Base-by-base conservation (phyloP, 495 filamentous ascomycete species). In the Evansstolkia leycettana region DNA sequence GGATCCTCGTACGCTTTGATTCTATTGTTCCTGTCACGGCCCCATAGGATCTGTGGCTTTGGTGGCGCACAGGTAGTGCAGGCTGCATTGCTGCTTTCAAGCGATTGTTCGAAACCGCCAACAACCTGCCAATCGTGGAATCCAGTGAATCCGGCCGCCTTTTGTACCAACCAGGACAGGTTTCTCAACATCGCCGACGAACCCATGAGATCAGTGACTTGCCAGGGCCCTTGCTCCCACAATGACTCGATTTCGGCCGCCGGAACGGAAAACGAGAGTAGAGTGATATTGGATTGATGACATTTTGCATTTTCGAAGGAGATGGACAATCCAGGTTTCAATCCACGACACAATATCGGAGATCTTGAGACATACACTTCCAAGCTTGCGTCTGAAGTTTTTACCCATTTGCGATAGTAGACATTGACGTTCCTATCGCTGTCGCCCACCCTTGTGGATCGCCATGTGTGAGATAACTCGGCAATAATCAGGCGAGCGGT, bases 401-500 rank as follows among this genome's bases (percentile, higher is more conserved):
- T 33, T 14, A 20, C 10, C 50, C 54, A 55, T 33, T 34, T 45
- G 17, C 52, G 57, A 34, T 45, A 45, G 24, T 46, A 61, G 4
- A 54, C 43, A 12, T 40, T 36, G 28, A 47, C 37, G 26, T 23
- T 39, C 35, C 16, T 41, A n/a, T n/a, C 14, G 6, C 23, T 20
- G 1, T 15, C 11, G 2, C 27, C 40, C 7, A 38, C 38, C 10
- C 34, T 32, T 9, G 30, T 38, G n/a, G 57, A 46, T n/a, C 55
- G 46, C 58, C 58, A 66, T 12, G 30, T 31, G 38, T 49, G 47
- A 0, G 53, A 50, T 7, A 64, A 33, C 33, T 63, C 57, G 9
- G 73, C 64, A 30, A 77, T 41, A 1, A 64, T 47, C 8, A 47
- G 38, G 14, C 81, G 67, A 28, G 58, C 40, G 33, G 77, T 69